Conservation (phyloP, 495 filamentous ascomycete species). For the Penicillium flavigenum region DNA sequence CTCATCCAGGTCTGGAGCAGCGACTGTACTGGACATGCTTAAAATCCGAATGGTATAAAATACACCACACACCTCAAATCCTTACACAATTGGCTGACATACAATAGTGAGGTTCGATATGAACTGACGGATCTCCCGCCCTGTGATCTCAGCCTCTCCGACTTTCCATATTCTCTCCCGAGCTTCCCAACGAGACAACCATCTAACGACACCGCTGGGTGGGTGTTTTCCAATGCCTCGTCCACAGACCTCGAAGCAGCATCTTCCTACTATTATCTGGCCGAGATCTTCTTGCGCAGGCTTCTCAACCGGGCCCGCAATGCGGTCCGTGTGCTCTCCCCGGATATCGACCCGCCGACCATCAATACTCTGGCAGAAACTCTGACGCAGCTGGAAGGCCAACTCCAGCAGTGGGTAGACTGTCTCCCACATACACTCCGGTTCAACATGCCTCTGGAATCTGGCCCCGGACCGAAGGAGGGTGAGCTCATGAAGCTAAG, state of each 20-base stretch:
- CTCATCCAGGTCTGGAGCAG: constrained; percentile 32
- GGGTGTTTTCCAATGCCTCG: constrained; percentile 23
- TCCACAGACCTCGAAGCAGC: constrained; percentile 28
- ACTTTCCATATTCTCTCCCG: constrained; percentile 38
- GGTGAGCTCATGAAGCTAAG: constrained; percentile 37
- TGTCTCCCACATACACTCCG: constrained; percentile 34
- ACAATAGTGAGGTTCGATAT: constrained; percentile 35
- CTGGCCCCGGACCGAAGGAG: constrained; percentile 21
- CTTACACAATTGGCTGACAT: neutral
- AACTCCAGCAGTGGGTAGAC: constrained; percentile 39
- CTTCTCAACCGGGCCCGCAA: constrained; percentile 40
- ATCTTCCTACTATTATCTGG: constrained; percentile 41
- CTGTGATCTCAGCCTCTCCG: constrained; percentile 32
- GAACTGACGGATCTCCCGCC: constrained; percentile 33
- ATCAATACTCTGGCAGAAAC: constrained; percentile 29
- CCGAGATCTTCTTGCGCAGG: constrained; percentile 40
- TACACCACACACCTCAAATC: constrained; percentile 1
- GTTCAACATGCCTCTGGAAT: constrained; percentile 34
- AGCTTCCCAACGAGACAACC: constrained; percentile 27
- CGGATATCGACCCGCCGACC: constrained; percentile 26
- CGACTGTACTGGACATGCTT: constrained; percentile 44
- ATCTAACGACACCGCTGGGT: constrained; percentile 16
- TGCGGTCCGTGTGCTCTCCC: constrained; percentile 34
- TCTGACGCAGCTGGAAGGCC: constrained; percentile 34
- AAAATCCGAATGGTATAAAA: constrained; percentile 37